Percentiles rank a stretch among this genome's conserved stretches.
These are phyloP conservation scores for Metschnikowia amazonensis DNA, from an alignment of 805 yeast species.

Conservation along the genomic window DNA sequence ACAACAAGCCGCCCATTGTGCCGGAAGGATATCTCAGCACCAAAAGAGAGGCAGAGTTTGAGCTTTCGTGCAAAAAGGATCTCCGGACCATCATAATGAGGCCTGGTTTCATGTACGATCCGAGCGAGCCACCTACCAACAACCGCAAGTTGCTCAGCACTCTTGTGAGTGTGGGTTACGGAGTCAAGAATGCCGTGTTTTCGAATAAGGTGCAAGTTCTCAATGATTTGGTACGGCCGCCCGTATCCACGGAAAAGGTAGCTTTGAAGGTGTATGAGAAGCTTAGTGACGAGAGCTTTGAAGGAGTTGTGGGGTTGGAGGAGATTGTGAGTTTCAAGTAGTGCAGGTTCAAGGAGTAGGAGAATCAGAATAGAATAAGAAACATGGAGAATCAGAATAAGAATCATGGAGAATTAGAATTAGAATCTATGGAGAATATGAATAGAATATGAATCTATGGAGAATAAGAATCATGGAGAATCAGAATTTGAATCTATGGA, in stretches of 20 bases:
- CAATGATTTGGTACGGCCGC: conserved; percentile 50
- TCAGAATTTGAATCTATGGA: too few relatives aligned
- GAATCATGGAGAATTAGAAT: too few relatives aligned
- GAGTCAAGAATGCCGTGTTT: conserved; percentile 42
- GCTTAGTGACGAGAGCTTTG: conserved; percentile 45
- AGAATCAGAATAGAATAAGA: too few relatives aligned
- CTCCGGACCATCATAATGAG: conserved; percentile 64
- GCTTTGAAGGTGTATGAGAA: conserved; percentile 56
- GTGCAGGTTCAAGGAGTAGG: too few relatives aligned
- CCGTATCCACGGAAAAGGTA: conserved; percentile 65
- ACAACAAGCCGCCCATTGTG: conserved; percentile 56
- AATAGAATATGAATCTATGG: too few relatives aligned
- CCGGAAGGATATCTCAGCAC: conserved; percentile 71
- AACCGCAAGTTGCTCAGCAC: conserved; percentile 41
- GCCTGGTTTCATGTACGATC: conserved; percentile 84
- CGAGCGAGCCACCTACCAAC: conserved; percentile 25
- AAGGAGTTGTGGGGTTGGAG: conserved; percentile 59
- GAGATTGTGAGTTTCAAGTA: conserved; percentile 23
- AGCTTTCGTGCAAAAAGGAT: conserved; percentile 40
- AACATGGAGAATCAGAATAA: too few relatives aligned
- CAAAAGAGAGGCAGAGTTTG: conserved; percentile 73
- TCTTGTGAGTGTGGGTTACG: conserved; percentile 39
- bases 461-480: too few relatives aligned
- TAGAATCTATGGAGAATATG: too few relatives aligned
- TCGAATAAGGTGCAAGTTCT: conserved; percentile 28